Percentiles rank a stretch among this genome's conserved stretches.
Evolutionary conservation across 2,329 filamentous ascomycete species (phyloP).

Genomic region (Penicillium palitans): DNA sequence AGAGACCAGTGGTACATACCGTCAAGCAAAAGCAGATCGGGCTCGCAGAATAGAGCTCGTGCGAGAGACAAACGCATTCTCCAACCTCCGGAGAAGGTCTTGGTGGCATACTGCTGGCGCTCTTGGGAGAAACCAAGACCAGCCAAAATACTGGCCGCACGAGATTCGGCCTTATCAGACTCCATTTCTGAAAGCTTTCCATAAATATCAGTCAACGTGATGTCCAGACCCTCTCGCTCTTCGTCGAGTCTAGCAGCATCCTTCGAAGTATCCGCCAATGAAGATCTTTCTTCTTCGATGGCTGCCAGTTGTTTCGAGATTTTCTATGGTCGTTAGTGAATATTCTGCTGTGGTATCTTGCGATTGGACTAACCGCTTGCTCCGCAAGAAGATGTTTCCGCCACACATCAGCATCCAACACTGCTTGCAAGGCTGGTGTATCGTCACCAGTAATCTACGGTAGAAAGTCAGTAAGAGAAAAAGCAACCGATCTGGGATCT

Average conservation of each 20-base stretch:
- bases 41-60: conserved; percentile 95
- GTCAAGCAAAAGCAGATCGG: conserved; percentile 91
- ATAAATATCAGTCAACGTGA: conserved; percentile 87
- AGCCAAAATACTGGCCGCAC: conserved; percentile 92
- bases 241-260: conserved; percentile 83
- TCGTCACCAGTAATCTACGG: conserved; percentile 86
- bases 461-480: conserved; percentile 19
- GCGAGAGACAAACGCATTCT: conserved; percentile 96
- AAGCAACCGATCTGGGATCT: conserved; percentile 14
- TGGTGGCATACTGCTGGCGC: conserved; percentile 87
- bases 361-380: conserved; percentile 64
- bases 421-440: conserved; percentile 89
- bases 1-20: conserved; percentile 34
- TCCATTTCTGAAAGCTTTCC: conserved; percentile 96
- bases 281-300: conserved; percentile 74
- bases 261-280: conserved; percentile 85
- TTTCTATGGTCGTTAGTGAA: conserved; percentile 52
- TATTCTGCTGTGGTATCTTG: neutral
- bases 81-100: conserved; percentile 99
- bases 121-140: conserved; percentile 96
- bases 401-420: conserved; percentile 97
- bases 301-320: conserved; percentile 73
- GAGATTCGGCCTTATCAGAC: conserved; percentile 94
- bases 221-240: conserved; percentile 86
- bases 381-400: conserved; percentile 90